Conservation (phyloP, 2,329 filamentous ascomycete genomes). For the Penicillium sp. region DNA sequence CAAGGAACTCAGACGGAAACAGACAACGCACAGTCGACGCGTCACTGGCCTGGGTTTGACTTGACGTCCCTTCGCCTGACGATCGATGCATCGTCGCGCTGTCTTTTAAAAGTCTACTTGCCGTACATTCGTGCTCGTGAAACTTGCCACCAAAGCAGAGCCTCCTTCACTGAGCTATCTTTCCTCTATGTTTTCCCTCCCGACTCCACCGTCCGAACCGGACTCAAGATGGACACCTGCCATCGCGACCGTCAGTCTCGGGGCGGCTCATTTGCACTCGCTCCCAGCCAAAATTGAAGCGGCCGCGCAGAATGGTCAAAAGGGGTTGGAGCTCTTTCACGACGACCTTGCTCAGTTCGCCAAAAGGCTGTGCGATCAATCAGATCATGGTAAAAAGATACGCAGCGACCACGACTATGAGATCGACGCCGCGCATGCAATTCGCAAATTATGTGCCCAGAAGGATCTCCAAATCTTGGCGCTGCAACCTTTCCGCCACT, state of each 20-base stretch:
- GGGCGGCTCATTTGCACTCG: conserved; percentile 13
- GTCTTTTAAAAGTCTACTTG: too few species aligned
- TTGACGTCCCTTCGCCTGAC: too few species aligned
- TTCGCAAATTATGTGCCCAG: conserved; percentile 49
- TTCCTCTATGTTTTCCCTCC: conserved; percentile 11
- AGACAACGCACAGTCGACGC: too few species aligned
- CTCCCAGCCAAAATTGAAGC: conserved; percentile 27
- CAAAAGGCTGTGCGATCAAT: conserved; percentile 37
- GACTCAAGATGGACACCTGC: conserved; percentile 17
- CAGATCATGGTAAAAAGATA: not conserved
- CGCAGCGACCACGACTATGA: conserved; percentile 51
- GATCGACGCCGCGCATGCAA: conserved; percentile 46
- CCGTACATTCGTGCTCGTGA: not conserved
- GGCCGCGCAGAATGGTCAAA: conserved; percentile 38
- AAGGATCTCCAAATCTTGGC: conserved; percentile 56
- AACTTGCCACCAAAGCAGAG: not conserved
- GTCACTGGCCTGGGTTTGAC: too few species aligned
- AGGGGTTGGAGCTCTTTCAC: conserved; percentile 64
- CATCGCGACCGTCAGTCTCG: conserved; percentile 20
- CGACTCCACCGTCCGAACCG: conserved; percentile 10
- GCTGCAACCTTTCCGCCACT: conserved; percentile 66
- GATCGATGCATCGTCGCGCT: too few species aligned
- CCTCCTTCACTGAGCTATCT: not conserved
- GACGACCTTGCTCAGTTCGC: conserved; percentile 62
- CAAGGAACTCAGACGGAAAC: too few species aligned